Percentiles rank a stretch among this genome's conserved stretches.
Conservation (phyloP, 2,329 filamentous ascomycete species). For the Trichoderma arundinaceum region DNA sequence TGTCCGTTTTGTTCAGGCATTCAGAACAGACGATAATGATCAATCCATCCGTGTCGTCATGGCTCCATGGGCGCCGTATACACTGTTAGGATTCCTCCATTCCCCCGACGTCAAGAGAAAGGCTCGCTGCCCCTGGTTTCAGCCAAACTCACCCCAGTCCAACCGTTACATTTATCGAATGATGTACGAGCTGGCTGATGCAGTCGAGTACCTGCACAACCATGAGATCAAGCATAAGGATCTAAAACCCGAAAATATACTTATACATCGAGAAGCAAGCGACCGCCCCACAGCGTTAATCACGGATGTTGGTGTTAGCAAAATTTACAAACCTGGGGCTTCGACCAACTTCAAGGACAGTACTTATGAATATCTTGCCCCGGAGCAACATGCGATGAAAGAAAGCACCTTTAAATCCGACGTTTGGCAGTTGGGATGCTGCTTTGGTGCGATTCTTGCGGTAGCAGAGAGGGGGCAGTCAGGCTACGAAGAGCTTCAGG, state of each 20-base stretch:
- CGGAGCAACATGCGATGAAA: background rate
- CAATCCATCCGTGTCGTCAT: conserved; percentile 3
- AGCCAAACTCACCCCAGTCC: background rate
- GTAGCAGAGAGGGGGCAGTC: conserved; percentile 1
- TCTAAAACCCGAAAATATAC: conserved; percentile 19
- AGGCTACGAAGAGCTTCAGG: background rate
- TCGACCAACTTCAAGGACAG: background rate
- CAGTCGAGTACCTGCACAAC: conserved; percentile 9
- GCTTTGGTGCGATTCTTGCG: conserved; percentile 11
- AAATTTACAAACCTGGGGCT: conserved; percentile 5
- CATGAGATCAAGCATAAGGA: conserved; percentile 24
- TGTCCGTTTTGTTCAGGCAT: conserved; percentile 9
- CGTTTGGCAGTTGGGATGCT: conserved; percentile 24
- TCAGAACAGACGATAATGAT: conserved; percentile 6
- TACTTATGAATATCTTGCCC: conserved; percentile 8
- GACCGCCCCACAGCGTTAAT: background rate
- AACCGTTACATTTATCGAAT: conserved; percentile 7
- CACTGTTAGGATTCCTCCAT: background rate
- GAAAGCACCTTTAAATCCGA: conserved; percentile 10
- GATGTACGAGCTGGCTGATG: background rate
- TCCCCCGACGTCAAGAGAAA: background rate
- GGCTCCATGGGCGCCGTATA: conserved; percentile 19
- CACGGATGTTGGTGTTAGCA: conserved; percentile 19
- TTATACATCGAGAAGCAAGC: background rate
- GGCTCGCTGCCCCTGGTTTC: background rate